Percentiles rank a stretch among this genome's conserved stretches.
These are phyloP conservation scores for Phytophthora rubi DNA, from an alignment of 352 stramenopile species.

Conservation along the genomic window DNA sequence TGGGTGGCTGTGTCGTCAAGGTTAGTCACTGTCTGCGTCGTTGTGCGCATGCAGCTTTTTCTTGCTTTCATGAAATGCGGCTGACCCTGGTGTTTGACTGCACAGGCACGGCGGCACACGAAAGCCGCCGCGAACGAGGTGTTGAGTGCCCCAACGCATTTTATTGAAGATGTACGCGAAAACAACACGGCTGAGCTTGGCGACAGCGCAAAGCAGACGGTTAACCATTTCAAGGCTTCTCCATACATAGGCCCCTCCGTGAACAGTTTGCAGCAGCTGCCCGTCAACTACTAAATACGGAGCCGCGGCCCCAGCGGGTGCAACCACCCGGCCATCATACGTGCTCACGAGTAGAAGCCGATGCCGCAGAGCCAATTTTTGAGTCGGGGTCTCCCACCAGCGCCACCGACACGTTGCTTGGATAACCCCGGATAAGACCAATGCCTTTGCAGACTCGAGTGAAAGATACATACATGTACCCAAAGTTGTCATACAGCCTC, in stretches of 20 bases:
- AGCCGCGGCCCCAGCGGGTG: neutral
- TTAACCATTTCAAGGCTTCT: too few relatives aligned
- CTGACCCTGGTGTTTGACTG: too few relatives aligned
- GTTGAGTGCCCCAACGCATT: too few relatives aligned
- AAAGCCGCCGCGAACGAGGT: too few relatives aligned
- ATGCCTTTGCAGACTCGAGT: neutral
- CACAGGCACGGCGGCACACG: too few relatives aligned
- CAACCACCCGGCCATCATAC: neutral
- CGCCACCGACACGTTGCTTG: neutral
- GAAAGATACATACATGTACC: slow-evolving; percentile 10
- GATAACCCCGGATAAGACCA: slow-evolving; percentile 19
- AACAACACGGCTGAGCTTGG: too few relatives aligned
- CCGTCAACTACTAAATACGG: neutral
- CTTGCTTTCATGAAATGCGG: too few relatives aligned
- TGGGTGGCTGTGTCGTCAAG: neutral
- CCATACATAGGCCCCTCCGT: neutral
- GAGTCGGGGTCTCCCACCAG: neutral
- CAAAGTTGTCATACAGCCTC: neutral
- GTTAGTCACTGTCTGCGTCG: too few relatives aligned
- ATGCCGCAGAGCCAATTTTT: neutral
- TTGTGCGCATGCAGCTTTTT: too few relatives aligned
- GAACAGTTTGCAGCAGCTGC: neutral
- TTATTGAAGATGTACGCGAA: too few relatives aligned
- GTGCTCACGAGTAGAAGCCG: neutral
- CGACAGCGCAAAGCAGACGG: too few relatives aligned